Evolutionary conservation across 2,329 filamentous ascomycete species (phyloP), one percentile per base, ranked within the genome.

Genomic region (Pseudopithomyces maydicus): DNA sequence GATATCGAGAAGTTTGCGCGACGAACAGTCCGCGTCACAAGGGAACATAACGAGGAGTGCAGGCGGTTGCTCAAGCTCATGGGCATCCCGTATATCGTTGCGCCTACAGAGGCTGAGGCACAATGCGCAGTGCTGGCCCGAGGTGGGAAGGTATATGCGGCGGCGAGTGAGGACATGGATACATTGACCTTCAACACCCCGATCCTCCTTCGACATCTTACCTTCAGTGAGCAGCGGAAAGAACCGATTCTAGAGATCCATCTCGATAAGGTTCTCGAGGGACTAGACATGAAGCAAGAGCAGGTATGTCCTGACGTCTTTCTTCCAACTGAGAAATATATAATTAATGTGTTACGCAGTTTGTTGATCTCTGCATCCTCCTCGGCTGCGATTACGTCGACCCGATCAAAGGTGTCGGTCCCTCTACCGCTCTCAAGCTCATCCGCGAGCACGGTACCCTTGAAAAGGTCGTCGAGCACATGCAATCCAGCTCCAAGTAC

Each of bases 1-100:
- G 95, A 99, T n/a, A 87, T 99, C 3, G 95, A 99, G 79, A 98
- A 97, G 78, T 99, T 98, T 80, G 96, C 92, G 52, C 84, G 95
- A 56, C 84, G 95, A 52, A 98, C 94, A 1, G 95, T 99, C 46
- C 85, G 92, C 55, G 95, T 98, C 52, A 98, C 95, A n/a, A 85
- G 90, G 62, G 94, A 99, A 79, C 95, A 99, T 78, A 99, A 99
- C 72, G 88, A 88, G 41, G 95, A 99, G 75, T 98, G 95, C 77
- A 94, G 96, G 80, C 85, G 87, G 56, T 80, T 99, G 67, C 82
- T 99, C 60, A 94, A 91, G 80, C 82, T 98, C 55, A 99, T 99
- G 95, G 95, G 95, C 12, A 88, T 99, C 35, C 95, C 95, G 0
- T 98, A 89, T 76, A 94, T 99, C 62, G 86, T 97, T 70, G 95